Evolutionary conservation across 202 grass and related monocot species (phyloP).

Genomic region (Sporobolus alterniflorus): DNA sequence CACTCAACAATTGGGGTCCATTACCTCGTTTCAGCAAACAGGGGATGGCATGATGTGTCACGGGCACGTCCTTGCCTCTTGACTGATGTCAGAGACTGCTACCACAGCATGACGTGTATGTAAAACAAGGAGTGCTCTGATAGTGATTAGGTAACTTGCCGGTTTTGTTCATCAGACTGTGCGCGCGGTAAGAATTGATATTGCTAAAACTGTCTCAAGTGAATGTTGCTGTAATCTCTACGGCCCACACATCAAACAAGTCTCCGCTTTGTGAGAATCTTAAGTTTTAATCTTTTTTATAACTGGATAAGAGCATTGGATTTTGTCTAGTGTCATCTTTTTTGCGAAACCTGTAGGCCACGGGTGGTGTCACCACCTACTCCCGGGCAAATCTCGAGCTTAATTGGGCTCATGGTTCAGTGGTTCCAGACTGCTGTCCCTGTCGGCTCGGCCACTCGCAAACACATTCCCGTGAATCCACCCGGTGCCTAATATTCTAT

Average conservation of each 20-base stretch:
- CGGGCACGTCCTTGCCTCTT: background rate
- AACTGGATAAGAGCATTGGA: background rate
- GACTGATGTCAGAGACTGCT: background rate
- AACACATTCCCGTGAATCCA: conserved; percentile 3
- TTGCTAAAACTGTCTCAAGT: background rate
- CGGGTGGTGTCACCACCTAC: too few relatives aligned
- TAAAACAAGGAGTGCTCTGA: too few relatives aligned
- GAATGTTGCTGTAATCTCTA: too few relatives aligned
- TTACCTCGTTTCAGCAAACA: background rate
- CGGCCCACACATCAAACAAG: background rate
- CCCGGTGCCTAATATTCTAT: background rate
- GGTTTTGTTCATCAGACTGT: too few relatives aligned
- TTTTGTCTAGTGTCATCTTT: background rate
- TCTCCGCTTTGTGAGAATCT: background rate
- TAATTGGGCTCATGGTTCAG: background rate
- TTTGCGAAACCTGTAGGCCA: too few relatives aligned
- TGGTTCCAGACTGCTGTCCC: conserved; percentile 1
- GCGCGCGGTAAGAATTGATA: too few relatives aligned
- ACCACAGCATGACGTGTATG: background rate
- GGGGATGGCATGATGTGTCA: background rate
- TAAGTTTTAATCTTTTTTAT: too few relatives aligned
- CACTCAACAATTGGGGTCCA: background rate
- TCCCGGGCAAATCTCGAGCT: too few relatives aligned
- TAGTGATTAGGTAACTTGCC: too few relatives aligned
- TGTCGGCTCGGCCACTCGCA: conserved; percentile 6